A percentile compares a stretch with the other conserved stretches of the same genome.
Evolutionary conservation across 306 rosid species (phyloP).

Genomic region (Acmispon strigosus): DNA sequence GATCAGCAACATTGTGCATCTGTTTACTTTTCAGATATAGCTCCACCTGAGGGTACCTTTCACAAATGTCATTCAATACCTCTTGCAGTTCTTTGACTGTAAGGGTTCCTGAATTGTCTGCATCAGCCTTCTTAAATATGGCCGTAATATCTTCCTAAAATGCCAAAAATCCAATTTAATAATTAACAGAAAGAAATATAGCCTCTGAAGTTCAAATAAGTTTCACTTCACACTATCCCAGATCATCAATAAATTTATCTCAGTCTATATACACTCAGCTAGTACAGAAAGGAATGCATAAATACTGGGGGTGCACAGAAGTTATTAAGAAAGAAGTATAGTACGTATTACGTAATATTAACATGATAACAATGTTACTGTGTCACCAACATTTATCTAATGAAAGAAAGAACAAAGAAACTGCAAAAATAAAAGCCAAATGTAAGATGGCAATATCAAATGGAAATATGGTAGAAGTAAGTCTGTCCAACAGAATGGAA

Average conservation of each 20-base stretch:
- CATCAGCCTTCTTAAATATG: slow-evolving; percentile 80
- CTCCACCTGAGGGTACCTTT: slow-evolving; percentile 92
- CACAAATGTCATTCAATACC: slow-evolving; percentile 71
- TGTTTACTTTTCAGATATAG: slow-evolving; percentile 71
- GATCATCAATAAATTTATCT: background rate
- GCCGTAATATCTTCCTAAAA: slow-evolving; percentile 77
- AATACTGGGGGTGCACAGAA: background rate
- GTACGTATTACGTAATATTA: background rate
- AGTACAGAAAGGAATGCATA: background rate
- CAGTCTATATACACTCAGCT: background rate
- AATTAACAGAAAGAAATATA: slow-evolving; percentile 5
- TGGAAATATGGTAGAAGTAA: background rate
- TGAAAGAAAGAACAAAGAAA: background rate
- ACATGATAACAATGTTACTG: background rate
- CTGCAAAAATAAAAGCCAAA: background rate
- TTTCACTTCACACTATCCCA: background rate
- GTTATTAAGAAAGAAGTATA: background rate
- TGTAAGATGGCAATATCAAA: background rate
- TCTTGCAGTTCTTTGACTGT: slow-evolving; percentile 68
- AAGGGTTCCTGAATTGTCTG: slow-evolving; percentile 89
- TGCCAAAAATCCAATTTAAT: slow-evolving; percentile 7
- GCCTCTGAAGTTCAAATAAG: slow-evolving; percentile 6
- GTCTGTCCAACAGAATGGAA: background rate
- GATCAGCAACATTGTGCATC: slow-evolving; percentile 57
- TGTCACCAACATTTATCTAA: background rate